These are phyloP conservation scores for Sarcocystis neurona DNA, from an alignment of 169 alveolate genomes.

Conservation along the genomic window DNA sequence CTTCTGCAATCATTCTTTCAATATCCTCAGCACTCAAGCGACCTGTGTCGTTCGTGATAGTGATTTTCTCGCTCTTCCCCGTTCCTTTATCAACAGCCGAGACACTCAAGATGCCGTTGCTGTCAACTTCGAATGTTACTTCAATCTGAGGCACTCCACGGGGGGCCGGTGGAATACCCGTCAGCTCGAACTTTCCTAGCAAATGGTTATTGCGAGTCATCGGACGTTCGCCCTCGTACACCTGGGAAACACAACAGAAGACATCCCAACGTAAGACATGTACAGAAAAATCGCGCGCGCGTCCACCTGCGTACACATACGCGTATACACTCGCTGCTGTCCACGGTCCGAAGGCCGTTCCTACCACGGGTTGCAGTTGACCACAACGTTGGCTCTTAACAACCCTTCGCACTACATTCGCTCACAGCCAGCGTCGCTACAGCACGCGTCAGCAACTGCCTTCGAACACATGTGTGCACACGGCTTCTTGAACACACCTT, in stretches of 20 bases:
- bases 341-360: no score
- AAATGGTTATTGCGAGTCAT: slow-evolving; percentile 94
- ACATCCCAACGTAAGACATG: neutral
- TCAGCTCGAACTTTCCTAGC: slow-evolving; percentile 94
- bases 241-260: slow-evolving; percentile 66
- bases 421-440: no score
- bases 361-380: no score
- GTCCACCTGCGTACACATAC: no score
- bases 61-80: slow-evolving; percentile 91
- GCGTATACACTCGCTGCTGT: no score
- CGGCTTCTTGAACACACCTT: no score
- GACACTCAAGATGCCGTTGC: slow-evolving; percentile 93
- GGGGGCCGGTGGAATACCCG: slow-evolving; percentile 95
- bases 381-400: no score
- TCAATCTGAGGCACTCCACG: slow-evolving; percentile 95
- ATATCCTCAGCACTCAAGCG: slow-evolving; percentile 93
- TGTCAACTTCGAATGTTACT: slow-evolving; percentile 93
- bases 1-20: slow-evolving; percentile 92
- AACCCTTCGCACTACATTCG: no score
- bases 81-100: slow-evolving; percentile 95
- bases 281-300: no score
- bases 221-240: slow-evolving; percentile 97
- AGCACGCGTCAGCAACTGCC: no score
- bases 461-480: no score
- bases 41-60: slow-evolving; percentile 94